Evolutionary conservation across 345 rosid genomes (phyloP).

Genomic region (Luvunga scandens): DNA sequence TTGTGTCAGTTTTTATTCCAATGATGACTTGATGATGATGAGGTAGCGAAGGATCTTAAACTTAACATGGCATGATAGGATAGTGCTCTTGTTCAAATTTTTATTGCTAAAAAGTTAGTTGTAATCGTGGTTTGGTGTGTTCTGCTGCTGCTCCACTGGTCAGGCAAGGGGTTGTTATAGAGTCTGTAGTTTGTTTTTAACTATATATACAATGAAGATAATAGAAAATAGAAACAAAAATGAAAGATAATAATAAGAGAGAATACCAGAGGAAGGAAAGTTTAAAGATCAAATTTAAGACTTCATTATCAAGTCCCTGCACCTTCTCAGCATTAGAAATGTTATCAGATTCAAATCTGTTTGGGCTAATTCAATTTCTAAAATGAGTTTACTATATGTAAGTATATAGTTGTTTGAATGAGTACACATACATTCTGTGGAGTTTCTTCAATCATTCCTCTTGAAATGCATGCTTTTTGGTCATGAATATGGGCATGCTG

Average conservation of each 20-base stretch:
- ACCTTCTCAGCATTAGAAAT: not conserved
- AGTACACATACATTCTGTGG: not conserved
- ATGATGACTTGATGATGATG: not conserved
- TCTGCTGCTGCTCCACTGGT: not conserved
- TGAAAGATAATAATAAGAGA: not conserved
- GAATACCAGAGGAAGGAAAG: not conserved
- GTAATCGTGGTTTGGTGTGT: not conserved
- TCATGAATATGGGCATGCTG: not conserved
- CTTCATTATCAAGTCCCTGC: not conserved
- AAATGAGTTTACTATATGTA: not conserved
- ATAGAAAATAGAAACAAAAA: not conserved
- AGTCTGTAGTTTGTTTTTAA: not conserved
- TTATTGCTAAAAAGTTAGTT: not conserved
- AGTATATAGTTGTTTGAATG: not conserved
- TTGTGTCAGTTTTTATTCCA: not conserved
- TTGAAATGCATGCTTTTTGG: not conserved
- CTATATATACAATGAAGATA: not conserved
- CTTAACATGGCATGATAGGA: not conserved
- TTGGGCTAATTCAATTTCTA: not conserved
- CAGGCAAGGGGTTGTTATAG: not conserved
- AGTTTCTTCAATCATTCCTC: slow-evolving; percentile 1
- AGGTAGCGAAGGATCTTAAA: not conserved
- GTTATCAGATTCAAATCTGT: not conserved
- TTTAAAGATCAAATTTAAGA: not conserved
- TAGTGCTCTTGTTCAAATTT: not conserved